Evolutionary conservation across 1,139 yeast species (phyloP).

Genomic region (Kluyveromyces marxianus): DNA sequence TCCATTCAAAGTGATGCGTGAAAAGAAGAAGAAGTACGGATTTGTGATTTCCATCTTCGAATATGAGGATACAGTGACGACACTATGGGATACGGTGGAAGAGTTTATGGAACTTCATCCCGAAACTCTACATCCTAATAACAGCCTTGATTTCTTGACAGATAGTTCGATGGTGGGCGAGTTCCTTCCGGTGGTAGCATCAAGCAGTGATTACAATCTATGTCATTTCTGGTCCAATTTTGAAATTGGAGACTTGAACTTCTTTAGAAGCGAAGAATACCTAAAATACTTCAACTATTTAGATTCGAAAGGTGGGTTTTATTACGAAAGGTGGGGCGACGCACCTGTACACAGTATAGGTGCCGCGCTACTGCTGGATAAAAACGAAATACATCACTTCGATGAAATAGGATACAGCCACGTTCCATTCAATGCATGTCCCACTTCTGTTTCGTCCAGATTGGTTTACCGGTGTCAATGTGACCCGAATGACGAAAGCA

Average conservation of each 20-base stretch:
- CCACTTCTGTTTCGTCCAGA: conserved; percentile 44
- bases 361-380: conserved; percentile 57
- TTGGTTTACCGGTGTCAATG: conserved; percentile 69
- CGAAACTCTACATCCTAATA: conserved; percentile 52
- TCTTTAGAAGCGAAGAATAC: conserved; percentile 69
- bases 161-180: conserved; percentile 41
- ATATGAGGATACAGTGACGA: conserved; percentile 75
- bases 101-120: conserved; percentile 56
- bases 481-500: conserved; percentile 36
- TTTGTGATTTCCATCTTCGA: conserved; percentile 76
- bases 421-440: conserved; percentile 78
- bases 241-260: conserved; percentile 75
- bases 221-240: conserved; percentile 97
- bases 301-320: conserved; percentile 74
- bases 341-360: conserved; percentile 94
- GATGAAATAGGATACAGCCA: conserved; percentile 88
- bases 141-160: conserved; percentile 62
- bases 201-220: conserved; percentile 57
- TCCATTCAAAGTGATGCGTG: conserved; percentile 80
- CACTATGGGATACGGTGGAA: conserved; percentile 72
- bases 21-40: conserved; percentile 69
- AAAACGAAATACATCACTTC: conserved; percentile 70
- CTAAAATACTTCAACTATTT: conserved; percentile 59
- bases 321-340: conserved; percentile 96
- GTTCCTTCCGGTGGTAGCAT: conserved; percentile 21